These are phyloP conservation scores for Erythrophleum fordii DNA, from an alignment of 306 rosid species.

Conservation along the genomic window DNA sequence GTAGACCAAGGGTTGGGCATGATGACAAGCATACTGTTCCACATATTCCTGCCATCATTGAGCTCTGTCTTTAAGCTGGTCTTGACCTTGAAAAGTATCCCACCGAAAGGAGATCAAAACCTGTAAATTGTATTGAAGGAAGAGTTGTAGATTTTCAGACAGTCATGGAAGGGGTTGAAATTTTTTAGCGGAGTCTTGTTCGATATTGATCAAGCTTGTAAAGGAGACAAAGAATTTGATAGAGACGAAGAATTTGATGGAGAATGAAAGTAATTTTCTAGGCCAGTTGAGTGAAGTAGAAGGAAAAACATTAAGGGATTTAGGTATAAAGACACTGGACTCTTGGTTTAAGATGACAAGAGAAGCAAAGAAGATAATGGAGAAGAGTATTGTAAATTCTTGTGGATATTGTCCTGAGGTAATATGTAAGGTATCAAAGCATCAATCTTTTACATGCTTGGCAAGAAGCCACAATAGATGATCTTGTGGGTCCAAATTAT, in stretches of 20 bases:
- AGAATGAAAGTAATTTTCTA: slow-evolving; percentile 34
- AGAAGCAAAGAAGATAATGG: slow-evolving; percentile 78
- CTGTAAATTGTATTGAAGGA: slow-evolving; percentile 82
- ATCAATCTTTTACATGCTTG: slow-evolving; percentile 89
- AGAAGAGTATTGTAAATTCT: slow-evolving; percentile 65
- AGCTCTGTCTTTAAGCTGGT: slow-evolving; percentile 90
- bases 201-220: slow-evolving; percentile 24
- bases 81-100: slow-evolving; percentile 64
- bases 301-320: slow-evolving; percentile 39
- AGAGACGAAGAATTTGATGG: slow-evolving; percentile 34
- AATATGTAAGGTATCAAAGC: slow-evolving; percentile 86
- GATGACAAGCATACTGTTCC: slow-evolving; percentile 61
- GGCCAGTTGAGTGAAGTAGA: slow-evolving; percentile 42
- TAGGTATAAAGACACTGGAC: slow-evolving; percentile 55
- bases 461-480: slow-evolving; percentile 84
- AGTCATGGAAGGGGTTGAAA: slow-evolving; percentile 39
- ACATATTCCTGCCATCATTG: slow-evolving; percentile 75
- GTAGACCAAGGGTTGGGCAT: slow-evolving; percentile 82
- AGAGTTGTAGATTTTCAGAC: slow-evolving; percentile 86
- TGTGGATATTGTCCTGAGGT: slow-evolving; percentile 90
- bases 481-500: slow-evolving; percentile 69
- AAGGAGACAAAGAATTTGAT: slow-evolving; percentile 39
- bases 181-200: slow-evolving; percentile 29
- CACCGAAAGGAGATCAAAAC: slow-evolving; percentile 78
- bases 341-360: slow-evolving; percentile 80